A percentile compares a stretch with the other conserved stretches of the same genome.
phyloP scores from a whole-genome alignment of 306 rosid genomes.

The Sphenostylis stenocarpa region DNA sequence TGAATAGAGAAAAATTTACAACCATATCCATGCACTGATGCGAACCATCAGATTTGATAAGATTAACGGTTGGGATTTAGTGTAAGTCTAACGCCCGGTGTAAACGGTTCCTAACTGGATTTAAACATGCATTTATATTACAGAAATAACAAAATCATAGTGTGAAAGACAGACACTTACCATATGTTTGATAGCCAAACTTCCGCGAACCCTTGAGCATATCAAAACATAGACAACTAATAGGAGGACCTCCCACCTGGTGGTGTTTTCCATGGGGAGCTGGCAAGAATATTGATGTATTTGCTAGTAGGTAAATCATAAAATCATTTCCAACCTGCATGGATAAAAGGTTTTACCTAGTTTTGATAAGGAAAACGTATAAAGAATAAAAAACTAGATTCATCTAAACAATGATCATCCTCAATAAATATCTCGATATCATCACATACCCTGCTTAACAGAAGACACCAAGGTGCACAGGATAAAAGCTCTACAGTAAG shows the following conservation, averaged over 20 bases:
- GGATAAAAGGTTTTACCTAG: constrained; percentile 10
- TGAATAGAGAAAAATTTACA: too few relatives aligned
- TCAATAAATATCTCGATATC: not conserved
- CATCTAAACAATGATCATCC: not conserved
- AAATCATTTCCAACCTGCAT: constrained; percentile 54
- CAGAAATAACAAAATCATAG: not conserved
- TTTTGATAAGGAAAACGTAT: not conserved
- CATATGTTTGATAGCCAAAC: constrained; percentile 36
- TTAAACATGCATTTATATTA: not conserved
- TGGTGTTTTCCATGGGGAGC: constrained; percentile 45
- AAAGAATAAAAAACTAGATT: not conserved
- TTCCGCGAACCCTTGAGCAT: constrained; percentile 24
- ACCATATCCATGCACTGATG: too few relatives aligned
- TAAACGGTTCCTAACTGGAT: not conserved
- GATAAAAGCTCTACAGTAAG: constrained; percentile 54
- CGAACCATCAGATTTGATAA: too few relatives aligned
- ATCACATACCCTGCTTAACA: constrained; percentile 72
- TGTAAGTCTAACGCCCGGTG: too few relatives aligned
- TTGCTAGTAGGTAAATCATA: constrained; percentile 32
- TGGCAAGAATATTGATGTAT: constrained; percentile 64
- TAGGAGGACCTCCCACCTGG: constrained; percentile 75
- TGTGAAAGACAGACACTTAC: constrained; percentile 36
- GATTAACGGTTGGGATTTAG: too few relatives aligned
- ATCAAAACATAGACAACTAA: constrained; percentile 44
- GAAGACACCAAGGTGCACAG: constrained; percentile 62